Base-by-base conservation (phyloP, 2,329 filamentous ascomycete species). In the Diaporthe caulivora region DNA sequence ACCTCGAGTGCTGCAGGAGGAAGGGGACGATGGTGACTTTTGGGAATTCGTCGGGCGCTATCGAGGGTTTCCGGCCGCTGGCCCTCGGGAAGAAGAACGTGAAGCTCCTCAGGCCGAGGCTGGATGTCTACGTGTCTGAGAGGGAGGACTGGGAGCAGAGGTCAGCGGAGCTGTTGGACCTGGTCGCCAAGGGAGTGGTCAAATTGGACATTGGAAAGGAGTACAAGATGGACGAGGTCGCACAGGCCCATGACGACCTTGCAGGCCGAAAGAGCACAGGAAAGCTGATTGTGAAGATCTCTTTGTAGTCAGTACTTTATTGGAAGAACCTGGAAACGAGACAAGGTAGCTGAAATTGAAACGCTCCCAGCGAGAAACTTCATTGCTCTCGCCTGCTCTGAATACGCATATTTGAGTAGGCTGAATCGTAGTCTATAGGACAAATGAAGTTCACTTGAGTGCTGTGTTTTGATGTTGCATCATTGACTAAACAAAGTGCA, bases 1-100 rank as follows among this genome's bases (percentile, higher is more conserved):
- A 75, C 76, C 80, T 94, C 76, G 89, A 92, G 75, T 74, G 72
- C 47, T 70, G 62, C 58, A 64, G 72, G 57, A 65, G 44, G 62
- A 93, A 93, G 82, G 92, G 92, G 6, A 91, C 86, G 1, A 84
- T 93, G 81, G 86, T 92, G 29, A 90, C 87, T 76, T 93, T 92
- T 82, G 92, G 92, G 7, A 93, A 93, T 83, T 89, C 91, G 0
- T 78, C 76, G 1, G 92, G 92, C 6, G 87, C 90, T 1, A 90
- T 93, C 15, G 89, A 90, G 49, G 90, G 91, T 0, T 82, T 89
- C 84, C 51, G 74, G 17, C 72, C 74, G 21, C 57, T 77, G 34
- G 83, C 85, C 55, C 82, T 94, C n/a, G 82, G 85, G 3, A 85
- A 88, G 65, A 94, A 94, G 84, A 93, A 93, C 79, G 81, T 91